Conservation (phyloP, 371 early-diverging fungal species). For the Lichtheimia corymbifera region DNA sequence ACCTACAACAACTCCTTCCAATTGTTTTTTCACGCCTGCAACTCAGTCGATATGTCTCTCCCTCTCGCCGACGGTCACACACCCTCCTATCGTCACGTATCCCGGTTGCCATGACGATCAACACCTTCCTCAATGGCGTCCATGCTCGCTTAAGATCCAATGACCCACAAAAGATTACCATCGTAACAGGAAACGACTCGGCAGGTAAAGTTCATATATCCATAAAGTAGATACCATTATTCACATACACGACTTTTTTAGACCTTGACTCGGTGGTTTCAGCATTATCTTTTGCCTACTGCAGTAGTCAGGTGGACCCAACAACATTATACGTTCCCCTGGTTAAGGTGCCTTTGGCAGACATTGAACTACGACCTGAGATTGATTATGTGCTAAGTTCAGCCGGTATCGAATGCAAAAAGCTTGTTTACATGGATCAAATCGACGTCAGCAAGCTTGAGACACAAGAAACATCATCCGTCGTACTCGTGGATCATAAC, state of each 20-base stretch:
- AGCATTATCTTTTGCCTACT: constrained; percentile 57
- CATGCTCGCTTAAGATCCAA: not conserved
- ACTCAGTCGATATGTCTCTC: no score
- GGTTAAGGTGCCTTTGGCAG: constrained; percentile 58
- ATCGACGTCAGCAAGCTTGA: constrained; percentile 18
- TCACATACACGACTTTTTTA: constrained; percentile 15
- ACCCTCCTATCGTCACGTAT: no score
- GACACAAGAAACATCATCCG: constrained; percentile 12
- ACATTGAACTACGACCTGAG: constrained; percentile 71
- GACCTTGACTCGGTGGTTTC: constrained; percentile 75
- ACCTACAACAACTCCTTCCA: no score
- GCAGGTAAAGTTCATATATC: constrained; percentile 46
- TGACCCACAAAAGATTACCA: constrained; percentile 3
- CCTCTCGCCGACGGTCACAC: no score
- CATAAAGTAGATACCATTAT: not conserved
- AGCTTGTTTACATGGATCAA: constrained; percentile 32
- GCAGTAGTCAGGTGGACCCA: constrained; percentile 23
- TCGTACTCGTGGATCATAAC: constrained; percentile 69
- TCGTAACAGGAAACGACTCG: constrained; percentile 75
- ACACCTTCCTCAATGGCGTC: not conserved
- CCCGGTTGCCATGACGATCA: not conserved
- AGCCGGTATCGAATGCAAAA: constrained; percentile 19
- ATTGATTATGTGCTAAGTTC: constrained; percentile 47
- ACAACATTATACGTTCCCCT: constrained; percentile 48
- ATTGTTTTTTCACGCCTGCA: no score